Evolutionary conservation across 495 filamentous ascomycete species (phyloP).

Genomic region (Neurospora sp.): DNA sequence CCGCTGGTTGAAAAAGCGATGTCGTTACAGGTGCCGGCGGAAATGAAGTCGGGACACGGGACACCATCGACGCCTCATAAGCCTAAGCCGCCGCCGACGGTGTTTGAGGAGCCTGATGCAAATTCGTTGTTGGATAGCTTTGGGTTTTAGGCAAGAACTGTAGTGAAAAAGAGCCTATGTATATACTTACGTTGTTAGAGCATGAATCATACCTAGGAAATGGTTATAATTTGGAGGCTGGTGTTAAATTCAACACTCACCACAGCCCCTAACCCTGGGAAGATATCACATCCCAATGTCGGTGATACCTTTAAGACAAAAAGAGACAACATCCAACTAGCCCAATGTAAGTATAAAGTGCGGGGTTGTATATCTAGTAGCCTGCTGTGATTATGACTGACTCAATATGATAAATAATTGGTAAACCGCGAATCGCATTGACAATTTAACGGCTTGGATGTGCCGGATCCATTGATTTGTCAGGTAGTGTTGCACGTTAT

Average conservation of each 20-base stretch:
- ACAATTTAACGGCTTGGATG: not conserved
- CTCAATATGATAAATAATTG: not conserved
- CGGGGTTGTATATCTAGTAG: not conserved
- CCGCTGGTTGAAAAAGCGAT: constrained; percentile 30
- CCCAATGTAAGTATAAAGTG: not conserved
- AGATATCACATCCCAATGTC: not conserved
- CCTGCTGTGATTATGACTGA: not conserved
- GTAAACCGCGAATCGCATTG: not conserved
- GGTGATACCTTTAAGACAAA: not conserved
- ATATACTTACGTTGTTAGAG: not conserved
- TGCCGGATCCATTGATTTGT: not conserved
- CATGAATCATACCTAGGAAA: not conserved
- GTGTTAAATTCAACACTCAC: not conserved
- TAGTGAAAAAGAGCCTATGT: not conserved
- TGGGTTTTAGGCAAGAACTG: constrained; percentile 45
- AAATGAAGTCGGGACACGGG: constrained; percentile 34
- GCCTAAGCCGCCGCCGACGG: constrained; percentile 59
- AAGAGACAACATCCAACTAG: not conserved
- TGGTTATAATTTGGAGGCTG: not conserved
- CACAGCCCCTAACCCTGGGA: not conserved
- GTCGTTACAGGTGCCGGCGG: constrained; percentile 31
- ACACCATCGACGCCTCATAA: constrained; percentile 47
- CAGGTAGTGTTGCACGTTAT: not conserved
- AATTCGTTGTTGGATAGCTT: constrained; percentile 74
- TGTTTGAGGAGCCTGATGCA: constrained; percentile 84